Conservation (phyloP, 2,329 filamentous ascomycete genomes). For the Rugonectria rugulosa region DNA sequence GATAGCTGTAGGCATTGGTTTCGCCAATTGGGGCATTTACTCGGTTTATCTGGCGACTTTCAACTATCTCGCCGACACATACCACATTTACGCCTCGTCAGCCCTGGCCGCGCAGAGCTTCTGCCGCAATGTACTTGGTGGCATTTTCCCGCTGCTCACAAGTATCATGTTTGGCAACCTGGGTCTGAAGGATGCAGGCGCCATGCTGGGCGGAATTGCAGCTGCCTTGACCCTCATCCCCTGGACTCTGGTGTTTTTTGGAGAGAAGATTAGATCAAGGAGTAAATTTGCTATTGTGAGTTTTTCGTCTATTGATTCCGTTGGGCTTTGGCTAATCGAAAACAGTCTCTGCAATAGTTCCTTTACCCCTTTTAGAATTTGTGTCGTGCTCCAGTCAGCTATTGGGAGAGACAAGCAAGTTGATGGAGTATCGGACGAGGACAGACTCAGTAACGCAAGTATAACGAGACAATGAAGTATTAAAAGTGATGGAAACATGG, state of each 20-base stretch:
- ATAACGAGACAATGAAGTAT: background rate
- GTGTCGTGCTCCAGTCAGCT: no score
- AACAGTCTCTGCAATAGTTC: conserved; percentile 30
- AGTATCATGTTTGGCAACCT: conserved; percentile 75
- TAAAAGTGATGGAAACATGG: background rate
- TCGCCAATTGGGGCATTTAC: conserved; percentile 87
- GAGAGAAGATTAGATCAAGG: conserved; percentile 75
- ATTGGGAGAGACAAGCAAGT: no score
- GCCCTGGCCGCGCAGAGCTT: conserved; percentile 87
- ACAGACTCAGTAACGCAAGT: no score
- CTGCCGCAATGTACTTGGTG: conserved; percentile 84
- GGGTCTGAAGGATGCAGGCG: conserved; percentile 74
- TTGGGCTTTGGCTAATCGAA: background rate
- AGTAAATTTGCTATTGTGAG: conserved; percentile 77
- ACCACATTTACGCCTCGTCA: conserved; percentile 84
- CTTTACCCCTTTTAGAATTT: no score
- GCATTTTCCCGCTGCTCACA: conserved; percentile 81
- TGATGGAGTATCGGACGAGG: no score
- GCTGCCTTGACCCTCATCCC: conserved; percentile 78
- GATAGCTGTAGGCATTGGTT: conserved; percentile 66
- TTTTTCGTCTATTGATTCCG: background rate
- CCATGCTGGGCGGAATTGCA: conserved; percentile 77
- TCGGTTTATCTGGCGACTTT: conserved; percentile 88
- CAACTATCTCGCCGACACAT: conserved; percentile 91
- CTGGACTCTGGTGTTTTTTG: conserved; percentile 84